phyloP scores from a whole-genome alignment of 192 early-diverging fungal species.

The Coemansia sp. region DNA sequence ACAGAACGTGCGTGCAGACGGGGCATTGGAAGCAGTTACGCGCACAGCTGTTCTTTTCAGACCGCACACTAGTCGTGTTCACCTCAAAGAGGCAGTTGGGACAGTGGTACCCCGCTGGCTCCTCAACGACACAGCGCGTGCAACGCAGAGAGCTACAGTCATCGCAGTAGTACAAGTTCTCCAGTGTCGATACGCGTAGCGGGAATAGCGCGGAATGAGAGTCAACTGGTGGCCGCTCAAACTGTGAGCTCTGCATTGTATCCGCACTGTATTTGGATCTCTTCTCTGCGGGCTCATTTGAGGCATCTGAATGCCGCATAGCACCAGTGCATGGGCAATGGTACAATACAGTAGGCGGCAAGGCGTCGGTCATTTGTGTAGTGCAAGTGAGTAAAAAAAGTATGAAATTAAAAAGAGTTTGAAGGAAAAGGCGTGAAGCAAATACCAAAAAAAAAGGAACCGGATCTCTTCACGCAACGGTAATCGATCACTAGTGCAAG shows the following conservation, averaged over 20 bases:
- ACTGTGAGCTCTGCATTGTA: background rate
- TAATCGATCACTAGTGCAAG: conserved; percentile 4
- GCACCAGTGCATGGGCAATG: conserved; percentile 39
- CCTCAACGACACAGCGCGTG: conserved; percentile 77
- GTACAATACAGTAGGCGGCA: conserved; percentile 29
- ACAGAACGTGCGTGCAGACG: conserved; percentile 75
- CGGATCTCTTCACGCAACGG: background rate
- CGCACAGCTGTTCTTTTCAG: conserved; percentile 91
- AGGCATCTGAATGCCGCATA: conserved; percentile 11
- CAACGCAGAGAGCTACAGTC: conserved; percentile 83
- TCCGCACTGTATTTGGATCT: conserved; percentile 2
- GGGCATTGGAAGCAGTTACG: conserved; percentile 96
- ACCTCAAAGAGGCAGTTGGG: conserved; percentile 97
- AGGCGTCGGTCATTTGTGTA: conserved; percentile 7
- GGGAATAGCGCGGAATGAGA: conserved; percentile 19
- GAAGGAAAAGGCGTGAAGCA: background rate
- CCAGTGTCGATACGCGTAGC: conserved; percentile 58
- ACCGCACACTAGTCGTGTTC: conserved; percentile 91
- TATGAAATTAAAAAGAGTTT: background rate
- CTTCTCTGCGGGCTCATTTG: conserved; percentile 1
- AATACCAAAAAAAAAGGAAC: background rate
- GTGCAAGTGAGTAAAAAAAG: background rate
- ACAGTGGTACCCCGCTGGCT: conserved; percentile 89
- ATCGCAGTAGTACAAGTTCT: conserved; percentile 84
- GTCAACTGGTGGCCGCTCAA: background rate